A percentile compares a stretch with the other conserved stretches of the same genome.
Evolutionary conservation across 306 rosid genomes (phyloP).

Genomic region (Cucurbita maxima): DNA sequence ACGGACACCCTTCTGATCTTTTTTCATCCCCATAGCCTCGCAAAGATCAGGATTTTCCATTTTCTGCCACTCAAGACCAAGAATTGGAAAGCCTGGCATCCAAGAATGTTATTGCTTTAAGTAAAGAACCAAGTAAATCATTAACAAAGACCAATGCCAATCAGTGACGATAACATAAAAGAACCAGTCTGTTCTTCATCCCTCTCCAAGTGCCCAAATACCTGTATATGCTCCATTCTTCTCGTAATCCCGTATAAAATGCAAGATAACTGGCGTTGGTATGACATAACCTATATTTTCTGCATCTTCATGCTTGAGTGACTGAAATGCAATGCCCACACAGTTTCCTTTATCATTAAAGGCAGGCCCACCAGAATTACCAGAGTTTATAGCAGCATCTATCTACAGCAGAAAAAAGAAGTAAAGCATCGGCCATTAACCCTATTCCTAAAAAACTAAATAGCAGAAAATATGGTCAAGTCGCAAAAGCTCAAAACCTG

Average conservation of each 20-base stretch:
- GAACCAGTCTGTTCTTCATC: not conserved
- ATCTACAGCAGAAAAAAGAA: conserved; percentile 36
- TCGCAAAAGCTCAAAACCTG: conserved; percentile 38
- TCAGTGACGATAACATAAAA: not conserved
- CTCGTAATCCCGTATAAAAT: conserved; percentile 84
- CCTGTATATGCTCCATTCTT: conserved; percentile 87
- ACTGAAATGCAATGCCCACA: conserved; percentile 97
- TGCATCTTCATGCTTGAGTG: conserved; percentile 84
- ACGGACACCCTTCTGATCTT: conserved; percentile 93
- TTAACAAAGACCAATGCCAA: not conserved
- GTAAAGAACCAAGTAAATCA: not conserved
- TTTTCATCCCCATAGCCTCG: conserved; percentile 57
- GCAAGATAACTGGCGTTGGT: conserved; percentile 90
- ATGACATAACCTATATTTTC: conserved; percentile 95
- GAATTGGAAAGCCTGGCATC: conserved; percentile 78
- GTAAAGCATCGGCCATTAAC: not conserved
- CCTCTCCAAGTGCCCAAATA: conserved; percentile 4
- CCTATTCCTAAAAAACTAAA: not conserved
- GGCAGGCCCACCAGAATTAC: conserved; percentile 98
- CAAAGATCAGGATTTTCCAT: conserved; percentile 97
- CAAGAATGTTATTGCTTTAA: conserved; percentile 4
- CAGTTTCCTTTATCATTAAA: conserved; percentile 83
- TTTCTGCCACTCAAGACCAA: conserved; percentile 97
- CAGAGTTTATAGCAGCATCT: conserved; percentile 95
- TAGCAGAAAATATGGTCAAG: not conserved